phyloP scores from a whole-genome alignment of 164 flowering plant genomes.

The Platanus orientalis region DNA sequence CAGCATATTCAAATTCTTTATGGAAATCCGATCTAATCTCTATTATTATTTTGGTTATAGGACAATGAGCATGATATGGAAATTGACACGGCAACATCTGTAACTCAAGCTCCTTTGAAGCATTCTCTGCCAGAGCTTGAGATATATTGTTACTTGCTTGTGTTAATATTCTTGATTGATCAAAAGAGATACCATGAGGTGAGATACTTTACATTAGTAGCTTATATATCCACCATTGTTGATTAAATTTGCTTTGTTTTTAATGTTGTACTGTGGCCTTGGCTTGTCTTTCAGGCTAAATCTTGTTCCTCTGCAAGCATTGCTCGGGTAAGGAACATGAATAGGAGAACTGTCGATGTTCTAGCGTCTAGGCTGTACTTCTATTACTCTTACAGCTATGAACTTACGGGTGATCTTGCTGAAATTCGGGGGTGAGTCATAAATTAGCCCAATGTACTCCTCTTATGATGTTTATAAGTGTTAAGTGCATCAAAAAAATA shows the following conservation, averaged over 20 bases:
- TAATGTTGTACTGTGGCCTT: neutral
- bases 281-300: slow-evolving; percentile 59
- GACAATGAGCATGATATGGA: slow-evolving; percentile 90
- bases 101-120: slow-evolving; percentile 43
- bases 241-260: neutral
- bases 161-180: slow-evolving; percentile 80
- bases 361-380: slow-evolving; percentile 84
- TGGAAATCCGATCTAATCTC: neutral
- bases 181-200: slow-evolving; percentile 83
- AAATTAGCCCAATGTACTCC: neutral
- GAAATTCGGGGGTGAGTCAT: slow-evolving; percentile 86
- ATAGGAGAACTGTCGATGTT: slow-evolving; percentile 87
- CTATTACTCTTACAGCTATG: slow-evolving; percentile 84
- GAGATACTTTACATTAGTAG: neutral
- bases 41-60: slow-evolving; percentile 29
- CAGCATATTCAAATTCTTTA: neutral
- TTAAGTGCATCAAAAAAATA: neutral
- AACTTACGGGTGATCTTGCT: slow-evolving; percentile 87
- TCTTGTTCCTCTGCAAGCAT: slow-evolving; percentile 84
- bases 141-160: slow-evolving; percentile 76
- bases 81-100: slow-evolving; percentile 77
- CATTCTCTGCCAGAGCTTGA: slow-evolving; percentile 82
- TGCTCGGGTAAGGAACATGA: slow-evolving; percentile 66
- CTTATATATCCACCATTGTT: neutral
- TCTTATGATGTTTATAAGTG: neutral